Conservation (phyloP, 148 eudicot species). For the Rhododendron henanense region DNA sequence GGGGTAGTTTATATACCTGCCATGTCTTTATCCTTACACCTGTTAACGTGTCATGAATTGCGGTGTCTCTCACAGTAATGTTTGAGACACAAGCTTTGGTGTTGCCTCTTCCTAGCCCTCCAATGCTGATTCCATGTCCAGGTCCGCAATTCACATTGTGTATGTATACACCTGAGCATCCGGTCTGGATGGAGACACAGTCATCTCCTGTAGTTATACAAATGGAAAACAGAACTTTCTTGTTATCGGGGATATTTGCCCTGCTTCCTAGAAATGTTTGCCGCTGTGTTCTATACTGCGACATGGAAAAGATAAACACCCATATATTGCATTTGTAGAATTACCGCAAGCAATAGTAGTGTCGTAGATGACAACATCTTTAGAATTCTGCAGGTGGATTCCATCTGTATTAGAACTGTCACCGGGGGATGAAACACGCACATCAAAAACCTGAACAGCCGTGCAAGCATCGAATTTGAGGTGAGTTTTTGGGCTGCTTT, state of each 20-base stretch:
- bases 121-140: constrained; percentile 98
- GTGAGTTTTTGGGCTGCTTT: constrained; percentile 85
- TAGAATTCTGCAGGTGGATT: constrained; percentile 82
- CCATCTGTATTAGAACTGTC: constrained; percentile 97
- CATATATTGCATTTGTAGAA: not conserved
- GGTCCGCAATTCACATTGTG: constrained; percentile 88
- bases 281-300: not conserved
- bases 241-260: not conserved
- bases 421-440: constrained; percentile 67
- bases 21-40: constrained; percentile 96
- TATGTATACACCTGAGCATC: constrained; percentile 73
- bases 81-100: constrained; percentile 91
- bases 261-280: not conserved
- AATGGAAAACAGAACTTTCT: not conserved
- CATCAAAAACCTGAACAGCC: constrained; percentile 58
- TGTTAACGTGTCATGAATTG: constrained; percentile 66
- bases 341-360: constrained; percentile 77
- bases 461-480: constrained; percentile 71
- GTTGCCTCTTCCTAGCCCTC: constrained; percentile 77
- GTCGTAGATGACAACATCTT: constrained; percentile 66
- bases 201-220: constrained; percentile 66
- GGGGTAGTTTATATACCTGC: constrained; percentile 59
- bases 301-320: not conserved
- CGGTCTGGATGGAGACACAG: constrained; percentile 88
- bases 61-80: constrained; percentile 64